These are phyloP conservation scores for Chytridiales sp. DNA, from an alignment of 371 early-diverging fungal genomes.

Conservation along the genomic window DNA sequence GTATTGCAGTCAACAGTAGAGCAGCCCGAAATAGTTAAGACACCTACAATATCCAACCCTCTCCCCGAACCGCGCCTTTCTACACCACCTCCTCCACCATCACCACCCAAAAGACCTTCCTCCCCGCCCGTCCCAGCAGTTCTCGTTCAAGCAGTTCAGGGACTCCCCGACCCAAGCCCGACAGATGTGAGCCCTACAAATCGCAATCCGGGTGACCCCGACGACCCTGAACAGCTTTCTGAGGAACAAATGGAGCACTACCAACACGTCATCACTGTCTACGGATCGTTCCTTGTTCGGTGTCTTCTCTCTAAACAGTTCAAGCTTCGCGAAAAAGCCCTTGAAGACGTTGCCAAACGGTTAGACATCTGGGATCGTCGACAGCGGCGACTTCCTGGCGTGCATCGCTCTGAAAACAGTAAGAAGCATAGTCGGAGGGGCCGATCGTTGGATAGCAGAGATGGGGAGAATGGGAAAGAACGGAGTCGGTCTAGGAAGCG, in stretches of 20 bases:
- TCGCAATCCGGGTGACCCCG: constrained; percentile 25
- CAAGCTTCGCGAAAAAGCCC: constrained; percentile 52
- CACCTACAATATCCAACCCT: too few species aligned
- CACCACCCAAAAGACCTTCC: constrained; percentile 23
- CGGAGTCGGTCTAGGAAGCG: neutral
- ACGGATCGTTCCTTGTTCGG: constrained; percentile 51
- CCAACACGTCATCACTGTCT: constrained; percentile 50
- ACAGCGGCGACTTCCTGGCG: too few species aligned
- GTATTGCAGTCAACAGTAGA: too few species aligned
- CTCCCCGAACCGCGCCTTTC: constrained; percentile 14
- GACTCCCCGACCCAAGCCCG: neutral
- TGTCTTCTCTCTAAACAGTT: constrained; percentile 57
- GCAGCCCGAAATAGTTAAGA: too few species aligned
- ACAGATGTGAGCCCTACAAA: constrained; percentile 7
- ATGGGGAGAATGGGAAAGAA: neutral
- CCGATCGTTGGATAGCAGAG: neutral
- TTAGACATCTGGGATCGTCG: constrained; percentile 38
- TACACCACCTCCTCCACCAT: constrained; percentile 4
- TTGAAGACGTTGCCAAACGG: constrained; percentile 41
- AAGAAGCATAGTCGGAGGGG: constrained; percentile 1
- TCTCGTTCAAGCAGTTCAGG: constrained; percentile 20
- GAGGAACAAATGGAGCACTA: constrained; percentile 53
- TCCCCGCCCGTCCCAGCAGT: too few species aligned
- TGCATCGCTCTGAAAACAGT: constrained; percentile 9
- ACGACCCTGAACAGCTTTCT: constrained; percentile 51